Base-by-base conservation (phyloP, 441 rosid genomes). In the Bruguiera hainesii region DNA sequence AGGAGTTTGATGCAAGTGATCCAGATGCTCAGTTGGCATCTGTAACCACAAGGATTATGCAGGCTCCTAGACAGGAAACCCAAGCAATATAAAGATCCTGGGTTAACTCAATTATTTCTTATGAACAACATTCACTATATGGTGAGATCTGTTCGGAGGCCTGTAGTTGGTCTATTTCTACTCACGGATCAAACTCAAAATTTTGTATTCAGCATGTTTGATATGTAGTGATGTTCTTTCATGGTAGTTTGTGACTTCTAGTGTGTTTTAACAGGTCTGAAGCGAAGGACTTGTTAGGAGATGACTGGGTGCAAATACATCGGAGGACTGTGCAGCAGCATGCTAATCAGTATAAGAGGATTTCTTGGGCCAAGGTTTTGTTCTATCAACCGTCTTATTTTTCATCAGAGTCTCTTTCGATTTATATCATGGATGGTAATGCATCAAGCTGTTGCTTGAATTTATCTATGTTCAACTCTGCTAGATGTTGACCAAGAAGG, bases 251-350 rank as follows among this genome's bases (percentile, higher is more conserved):
- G 42, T 60, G 5, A 53, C 69, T 65, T 56, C 56, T 58, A 59
- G 37, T 15, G 31, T 66, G 20, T 35, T 19, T 71, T 62, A 39
- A 69, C 88, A 91, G 99, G 85, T 94, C 99, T 20, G 98, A 95
- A 75, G 98, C 97, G 35, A 94, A 89, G 78, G 97, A 94, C 67
- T 69, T 87, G 64, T 75, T 94, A 70, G 98, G 99, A 72, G 98
- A 94, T 80, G 98, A 91, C 69, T 94, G 98, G 98, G 94, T 94
- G 70, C 98, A 94, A 81, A 94, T 88, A 73, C 98, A 94, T 74
- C 50, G 98, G 77, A 81, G 98, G 70, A 89, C 88, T 30, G 98
- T 94, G 46, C 97, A 91, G 68, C 98, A 91, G 75, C 96, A 91
- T 29, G 99, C 99, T 57, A 94, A 94, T 78, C 97, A 90, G 71